These are phyloP conservation scores for Fusarium pilosicola DNA, from an alignment of 2,329 filamentous ascomycete species.

Conservation along the genomic window DNA sequence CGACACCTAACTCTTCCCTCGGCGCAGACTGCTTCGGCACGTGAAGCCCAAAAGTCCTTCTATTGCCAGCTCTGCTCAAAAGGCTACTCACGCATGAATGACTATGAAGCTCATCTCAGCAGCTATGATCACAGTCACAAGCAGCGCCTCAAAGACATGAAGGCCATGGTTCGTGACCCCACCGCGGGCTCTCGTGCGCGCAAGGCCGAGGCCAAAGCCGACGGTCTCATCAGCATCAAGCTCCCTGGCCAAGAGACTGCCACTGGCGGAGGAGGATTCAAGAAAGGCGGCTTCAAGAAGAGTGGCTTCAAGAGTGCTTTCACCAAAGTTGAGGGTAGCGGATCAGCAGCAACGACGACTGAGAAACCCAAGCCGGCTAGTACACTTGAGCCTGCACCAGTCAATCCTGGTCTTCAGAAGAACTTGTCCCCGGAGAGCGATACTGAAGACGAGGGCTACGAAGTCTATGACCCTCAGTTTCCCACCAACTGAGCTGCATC, in stretches of 20 bases:
- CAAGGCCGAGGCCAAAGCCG: constrained; percentile 76
- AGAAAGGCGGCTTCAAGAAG: constrained; percentile 81
- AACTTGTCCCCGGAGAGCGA: constrained; percentile 63
- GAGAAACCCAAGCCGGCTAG: constrained; percentile 49
- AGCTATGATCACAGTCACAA: constrained; percentile 97
- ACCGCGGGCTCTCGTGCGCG: constrained; percentile 71
- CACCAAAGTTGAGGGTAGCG: constrained; percentile 59
- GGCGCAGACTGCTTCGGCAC: constrained; percentile 70
- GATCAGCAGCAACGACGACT: constrained; percentile 51
- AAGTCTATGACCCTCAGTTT: constrained; percentile 70
- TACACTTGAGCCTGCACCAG: constrained; percentile 31
- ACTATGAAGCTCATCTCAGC: constrained; percentile 93
- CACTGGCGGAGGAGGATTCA: constrained; percentile 62
- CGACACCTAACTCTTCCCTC: constrained; percentile 67
- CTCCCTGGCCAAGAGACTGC: constrained; percentile 52
- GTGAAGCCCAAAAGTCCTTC: constrained; percentile 82
- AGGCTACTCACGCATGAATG: constrained; percentile 93
- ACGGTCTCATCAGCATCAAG: constrained; percentile 75
- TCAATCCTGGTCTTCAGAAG: constrained; percentile 37
- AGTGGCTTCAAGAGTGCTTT: constrained; percentile 85
- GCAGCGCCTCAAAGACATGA: constrained; percentile 89
- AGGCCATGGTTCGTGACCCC: constrained; percentile 80
- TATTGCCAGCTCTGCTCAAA: constrained; percentile 91
- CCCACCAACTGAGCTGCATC: constrained; percentile 66
- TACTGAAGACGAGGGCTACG: constrained; percentile 76